Conservation (phyloP, 2,329 filamentous ascomycete genomes). For the Xylaria sp. region DNA sequence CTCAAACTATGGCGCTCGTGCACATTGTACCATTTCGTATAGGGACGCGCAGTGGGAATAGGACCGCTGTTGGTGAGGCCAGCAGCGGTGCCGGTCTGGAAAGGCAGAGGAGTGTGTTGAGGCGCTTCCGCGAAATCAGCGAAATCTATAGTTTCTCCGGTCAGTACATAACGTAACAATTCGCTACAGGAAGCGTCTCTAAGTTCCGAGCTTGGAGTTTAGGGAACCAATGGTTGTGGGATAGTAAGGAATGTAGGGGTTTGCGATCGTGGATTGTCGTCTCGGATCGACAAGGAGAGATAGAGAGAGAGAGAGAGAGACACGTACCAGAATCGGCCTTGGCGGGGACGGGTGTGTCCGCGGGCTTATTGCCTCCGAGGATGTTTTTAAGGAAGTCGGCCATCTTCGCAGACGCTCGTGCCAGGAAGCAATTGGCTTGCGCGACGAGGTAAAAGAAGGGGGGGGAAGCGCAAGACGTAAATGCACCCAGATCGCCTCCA, state of each 20-base stretch:
- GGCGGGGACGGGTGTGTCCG: conserved; percentile 61
- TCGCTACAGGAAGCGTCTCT: not conserved
- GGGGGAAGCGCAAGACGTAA: conserved; percentile 23
- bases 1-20: conserved; percentile 87
- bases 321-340: conserved; percentile 72
- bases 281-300: conserved; percentile 6
- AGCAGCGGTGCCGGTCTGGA: conserved; percentile 57
- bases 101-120: conserved; percentile 68
- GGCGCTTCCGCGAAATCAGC: conserved; percentile 89
- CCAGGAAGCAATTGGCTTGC: conserved; percentile 37
- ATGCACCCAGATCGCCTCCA: conserved; percentile 30
- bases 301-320: conserved; percentile 24
- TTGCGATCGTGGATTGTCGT: not conserved
- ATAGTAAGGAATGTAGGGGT: not conserved
- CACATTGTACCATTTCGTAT: conserved; percentile 95
- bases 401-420: conserved; percentile 56
- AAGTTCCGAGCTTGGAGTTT: not conserved
- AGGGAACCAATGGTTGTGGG: not conserved
- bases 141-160: conserved; percentile 75
- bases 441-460: conserved; percentile 38
- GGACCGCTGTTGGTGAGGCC: conserved; percentile 60
- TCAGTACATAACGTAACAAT: conserved; percentile 22
- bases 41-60: conserved; percentile 68
- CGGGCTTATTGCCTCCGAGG: conserved; percentile 74
- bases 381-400: conserved; percentile 73